Evolutionary conservation across 805 yeast species (phyloP).

Genomic region (Kodamaea fukazawae): DNA sequence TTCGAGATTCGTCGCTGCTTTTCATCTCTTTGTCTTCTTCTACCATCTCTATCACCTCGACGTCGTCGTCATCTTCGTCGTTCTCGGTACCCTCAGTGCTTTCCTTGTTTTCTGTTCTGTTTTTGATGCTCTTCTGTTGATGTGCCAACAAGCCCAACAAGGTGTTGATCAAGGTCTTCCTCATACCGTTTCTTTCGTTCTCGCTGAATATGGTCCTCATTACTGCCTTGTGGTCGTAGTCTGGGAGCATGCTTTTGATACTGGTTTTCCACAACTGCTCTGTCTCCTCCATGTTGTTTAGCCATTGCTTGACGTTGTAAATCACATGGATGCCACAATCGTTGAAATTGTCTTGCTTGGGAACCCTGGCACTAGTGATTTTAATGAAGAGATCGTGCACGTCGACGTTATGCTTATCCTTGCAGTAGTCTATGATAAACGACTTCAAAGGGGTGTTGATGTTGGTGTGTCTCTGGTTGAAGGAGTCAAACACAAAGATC

Average conservation of each 20-base stretch:
- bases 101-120: not conserved
- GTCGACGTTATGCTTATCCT: slow-evolving; percentile 52
- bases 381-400: slow-evolving; percentile 48
- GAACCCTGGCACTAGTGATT: slow-evolving; percentile 55
- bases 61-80: slow-evolving; percentile 18
- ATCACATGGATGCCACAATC: slow-evolving; percentile 95
- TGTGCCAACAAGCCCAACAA: slow-evolving; percentile 22
- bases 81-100: not conserved
- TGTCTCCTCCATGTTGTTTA: slow-evolving; percentile 48
- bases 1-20: not conserved
- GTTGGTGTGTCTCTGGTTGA: slow-evolving; percentile 55
- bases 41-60: slow-evolving; percentile 12
- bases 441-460: slow-evolving; percentile 52
- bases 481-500: slow-evolving; percentile 72
- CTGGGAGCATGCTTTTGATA: slow-evolving; percentile 7
- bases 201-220: slow-evolving; percentile 21
- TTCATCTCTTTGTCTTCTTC: not conserved
- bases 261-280: slow-evolving; percentile 44
- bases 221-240: slow-evolving; percentile 1
- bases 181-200: slow-evolving; percentile 27
- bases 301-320: slow-evolving; percentile 62
- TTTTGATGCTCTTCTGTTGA: slow-evolving; percentile 14
- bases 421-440: slow-evolving; percentile 67
- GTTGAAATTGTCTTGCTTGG: slow-evolving; percentile 81
- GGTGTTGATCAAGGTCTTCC: slow-evolving; percentile 24